Conservation (phyloP, 1,284 basidiomycete genomes). For the Apiotrichum domesticum region DNA sequence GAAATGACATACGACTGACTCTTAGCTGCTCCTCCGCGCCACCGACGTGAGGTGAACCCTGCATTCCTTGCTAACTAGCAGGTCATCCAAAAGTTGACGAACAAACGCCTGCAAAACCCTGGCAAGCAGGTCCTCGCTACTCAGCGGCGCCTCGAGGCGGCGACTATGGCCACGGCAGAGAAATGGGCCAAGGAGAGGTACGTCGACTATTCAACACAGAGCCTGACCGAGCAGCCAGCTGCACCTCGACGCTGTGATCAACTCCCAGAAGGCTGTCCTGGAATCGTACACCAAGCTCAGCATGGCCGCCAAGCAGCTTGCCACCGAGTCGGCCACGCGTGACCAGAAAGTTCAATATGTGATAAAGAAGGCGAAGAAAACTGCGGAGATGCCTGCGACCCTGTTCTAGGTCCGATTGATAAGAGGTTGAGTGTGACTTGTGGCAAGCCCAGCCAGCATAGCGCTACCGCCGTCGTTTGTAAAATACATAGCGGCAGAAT, state of each 20-base stretch:
- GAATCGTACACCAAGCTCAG: background rate
- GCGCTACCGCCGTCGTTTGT: background rate
- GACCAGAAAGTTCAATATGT: background rate
- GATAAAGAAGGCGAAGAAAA: background rate
- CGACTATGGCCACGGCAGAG: background rate
- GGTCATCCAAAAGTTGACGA: slow-evolving; percentile 18
- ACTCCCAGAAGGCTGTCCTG: background rate
- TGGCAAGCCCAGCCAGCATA: too few relatives aligned
- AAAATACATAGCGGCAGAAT: background rate
- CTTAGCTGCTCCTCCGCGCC: background rate
- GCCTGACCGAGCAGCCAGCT: background rate
- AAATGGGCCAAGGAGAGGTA: background rate
- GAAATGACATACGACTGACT: background rate
- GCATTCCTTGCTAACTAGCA: slow-evolving; percentile 26
- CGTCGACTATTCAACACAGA: background rate
- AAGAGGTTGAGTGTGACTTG: background rate
- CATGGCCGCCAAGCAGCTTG: background rate
- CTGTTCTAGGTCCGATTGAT: background rate
- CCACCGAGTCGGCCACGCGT: background rate
- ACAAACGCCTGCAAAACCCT: background rate
- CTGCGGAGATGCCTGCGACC: background rate
- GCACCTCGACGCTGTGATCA: background rate
- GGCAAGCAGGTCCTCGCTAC: background rate
- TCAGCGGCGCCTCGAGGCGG: background rate
- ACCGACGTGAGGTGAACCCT: background rate